phyloP scores from a whole-genome alignment of 2,329 filamentous ascomycete species.

The Colletotrichum aenigma region DNA sequence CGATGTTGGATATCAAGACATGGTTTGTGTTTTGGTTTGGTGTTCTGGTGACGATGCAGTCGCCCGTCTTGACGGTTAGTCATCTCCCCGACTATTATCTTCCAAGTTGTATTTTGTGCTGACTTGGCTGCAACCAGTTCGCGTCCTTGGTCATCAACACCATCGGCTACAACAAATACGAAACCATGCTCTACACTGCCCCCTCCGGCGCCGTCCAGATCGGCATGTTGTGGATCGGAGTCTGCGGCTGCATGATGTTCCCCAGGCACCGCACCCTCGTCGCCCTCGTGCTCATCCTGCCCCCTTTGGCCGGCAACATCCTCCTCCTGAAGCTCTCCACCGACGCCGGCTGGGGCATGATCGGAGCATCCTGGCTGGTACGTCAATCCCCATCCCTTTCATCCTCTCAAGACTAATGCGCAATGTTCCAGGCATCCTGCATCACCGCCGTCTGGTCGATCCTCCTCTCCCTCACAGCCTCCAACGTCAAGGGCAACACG shows the following conservation, averaged over 20 bases:
- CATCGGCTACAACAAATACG: constrained; percentile 45
- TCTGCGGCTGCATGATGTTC: constrained; percentile 39
- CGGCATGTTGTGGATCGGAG: constrained; percentile 48
- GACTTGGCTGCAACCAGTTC: constrained; percentile 33
- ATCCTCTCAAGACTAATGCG: background rate
- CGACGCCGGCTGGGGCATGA: constrained; percentile 48
- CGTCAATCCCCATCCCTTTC: background rate
- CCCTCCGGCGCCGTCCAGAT: constrained; percentile 53
- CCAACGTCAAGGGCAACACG: constrained; percentile 56
- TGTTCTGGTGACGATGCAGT: constrained; percentile 49
- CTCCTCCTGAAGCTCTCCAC: constrained; percentile 46
- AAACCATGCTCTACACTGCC: constrained; percentile 51
- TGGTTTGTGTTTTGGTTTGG: constrained; percentile 51
- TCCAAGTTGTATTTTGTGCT: background rate
- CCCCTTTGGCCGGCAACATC: constrained; percentile 47
- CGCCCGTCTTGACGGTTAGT: constrained; percentile 44
- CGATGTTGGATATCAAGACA: constrained; percentile 44
- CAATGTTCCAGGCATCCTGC: constrained; percentile 33
- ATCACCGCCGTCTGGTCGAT: constrained; percentile 46
- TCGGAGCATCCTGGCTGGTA: constrained; percentile 50
- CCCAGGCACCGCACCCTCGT: constrained; percentile 43
- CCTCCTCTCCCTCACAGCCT: constrained; percentile 47
- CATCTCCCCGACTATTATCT: accelerated
- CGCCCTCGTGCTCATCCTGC: constrained; percentile 40
- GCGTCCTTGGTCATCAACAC: constrained; percentile 53